Evolutionary conservation across 768 basidiomycete species (phyloP).

Genomic region (Tubosaeta sp.): DNA sequence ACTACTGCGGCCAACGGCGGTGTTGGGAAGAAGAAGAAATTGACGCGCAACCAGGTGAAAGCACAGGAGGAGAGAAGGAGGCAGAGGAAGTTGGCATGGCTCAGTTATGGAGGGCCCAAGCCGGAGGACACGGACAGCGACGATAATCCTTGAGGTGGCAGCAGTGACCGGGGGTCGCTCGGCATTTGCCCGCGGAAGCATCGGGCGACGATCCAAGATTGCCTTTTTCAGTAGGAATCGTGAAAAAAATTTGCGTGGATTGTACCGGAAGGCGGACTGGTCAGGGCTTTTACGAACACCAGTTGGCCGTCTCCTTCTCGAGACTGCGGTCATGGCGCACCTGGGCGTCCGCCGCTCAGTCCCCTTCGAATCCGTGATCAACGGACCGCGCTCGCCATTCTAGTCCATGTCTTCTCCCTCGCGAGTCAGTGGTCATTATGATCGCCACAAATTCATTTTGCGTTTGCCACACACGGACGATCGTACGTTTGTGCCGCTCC

Average conservation of each 20-base stretch:
- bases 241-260: conserved; percentile 12
- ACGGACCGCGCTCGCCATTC: background rate
- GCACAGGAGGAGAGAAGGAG: conserved; percentile 82
- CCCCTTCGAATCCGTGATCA: conserved; percentile 1
- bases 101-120: conserved; percentile 75
- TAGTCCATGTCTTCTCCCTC: background rate
- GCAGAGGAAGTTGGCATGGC: conserved; percentile 76
- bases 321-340: conserved; percentile 6
- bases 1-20: conserved; percentile 27
- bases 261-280: background rate
- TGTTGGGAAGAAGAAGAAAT: conserved; percentile 71
- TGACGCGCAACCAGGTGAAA: conserved; percentile 86
- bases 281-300: background rate
- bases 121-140: conserved; percentile 83
- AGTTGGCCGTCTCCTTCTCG: conserved; percentile 2
- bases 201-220: conserved; percentile 29
- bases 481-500: conserved; percentile 1
- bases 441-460: conserved; percentile 13
- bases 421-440: background rate
- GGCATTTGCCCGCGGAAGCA: conserved; percentile 14
- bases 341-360: conserved; percentile 3
- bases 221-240: conserved; percentile 20
- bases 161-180: conserved; percentile 19
- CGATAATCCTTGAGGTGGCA: conserved; percentile 16
- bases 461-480: conserved; percentile 5